Evolutionary conservation across 345 rosid genomes (phyloP).

Genomic region (Moringa oleifera): DNA sequence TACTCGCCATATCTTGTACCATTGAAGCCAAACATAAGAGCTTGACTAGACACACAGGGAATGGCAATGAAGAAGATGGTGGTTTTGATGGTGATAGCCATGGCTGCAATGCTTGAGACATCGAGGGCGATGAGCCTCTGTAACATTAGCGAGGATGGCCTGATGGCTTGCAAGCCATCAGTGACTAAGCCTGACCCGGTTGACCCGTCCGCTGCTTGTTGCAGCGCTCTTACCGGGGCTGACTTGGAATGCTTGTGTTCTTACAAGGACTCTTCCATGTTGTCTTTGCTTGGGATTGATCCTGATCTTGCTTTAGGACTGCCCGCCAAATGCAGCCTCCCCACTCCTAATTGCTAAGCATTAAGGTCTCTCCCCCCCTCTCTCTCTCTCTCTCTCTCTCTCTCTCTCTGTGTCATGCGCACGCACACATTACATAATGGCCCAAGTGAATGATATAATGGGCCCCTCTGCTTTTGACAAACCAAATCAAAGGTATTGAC

Average conservation of each 20-base stretch:
- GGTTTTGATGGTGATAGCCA: not conserved
- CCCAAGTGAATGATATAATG: too few relatives aligned
- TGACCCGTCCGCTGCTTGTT: slow-evolving; percentile 45
- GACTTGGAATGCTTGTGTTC: slow-evolving; percentile 58
- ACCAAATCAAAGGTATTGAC: too few relatives aligned
- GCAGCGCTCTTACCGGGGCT: slow-evolving; percentile 44
- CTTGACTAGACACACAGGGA: too few relatives aligned
- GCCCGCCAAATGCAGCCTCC: slow-evolving; percentile 42
- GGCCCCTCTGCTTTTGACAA: too few relatives aligned
- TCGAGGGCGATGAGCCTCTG: slow-evolving; percentile 38
- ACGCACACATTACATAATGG: too few relatives aligned
- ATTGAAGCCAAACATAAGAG: too few relatives aligned
- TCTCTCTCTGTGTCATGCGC: not conserved
- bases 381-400: not conserved
- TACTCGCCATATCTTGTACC: too few relatives aligned
- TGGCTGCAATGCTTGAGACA: not conserved
- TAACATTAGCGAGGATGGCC: slow-evolving; percentile 37
- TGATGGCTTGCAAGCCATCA: slow-evolving; percentile 53
- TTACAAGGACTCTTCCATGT: slow-evolving; percentile 40
- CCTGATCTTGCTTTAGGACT: slow-evolving; percentile 54
- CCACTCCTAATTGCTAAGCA: slow-evolving; percentile 30
- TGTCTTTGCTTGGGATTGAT: slow-evolving; percentile 64
- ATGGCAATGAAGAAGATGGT: not conserved
- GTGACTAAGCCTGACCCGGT: slow-evolving; percentile 48
- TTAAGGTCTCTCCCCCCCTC: slow-evolving; percentile 4